Conservation (phyloP, 805 yeast species). For the Wickerhamiella allomyrinae region DNA sequence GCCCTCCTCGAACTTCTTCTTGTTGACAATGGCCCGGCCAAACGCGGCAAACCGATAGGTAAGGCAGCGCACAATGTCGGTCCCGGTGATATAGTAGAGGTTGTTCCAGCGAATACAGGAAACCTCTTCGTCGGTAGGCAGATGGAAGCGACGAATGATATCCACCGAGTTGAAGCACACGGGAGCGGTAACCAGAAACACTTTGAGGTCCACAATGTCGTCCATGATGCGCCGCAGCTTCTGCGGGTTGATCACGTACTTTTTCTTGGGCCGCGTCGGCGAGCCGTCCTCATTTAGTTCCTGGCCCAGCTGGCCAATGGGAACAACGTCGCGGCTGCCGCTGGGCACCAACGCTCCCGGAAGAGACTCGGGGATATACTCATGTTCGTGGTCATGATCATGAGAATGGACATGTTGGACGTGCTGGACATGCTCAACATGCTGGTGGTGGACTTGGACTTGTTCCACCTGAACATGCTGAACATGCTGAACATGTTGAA, state of each 20-base stretch:
- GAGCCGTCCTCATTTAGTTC: background rate
- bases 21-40: conserved; percentile 70
- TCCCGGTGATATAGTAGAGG: conserved; percentile 81
- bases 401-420: too few relatives aligned
- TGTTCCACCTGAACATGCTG: too few relatives aligned
- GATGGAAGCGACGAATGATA: conserved; percentile 67
- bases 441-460: too few relatives aligned
- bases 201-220: conserved; percentile 34
- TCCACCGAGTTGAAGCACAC: conserved; percentile 86
- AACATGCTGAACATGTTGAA: too few relatives aligned
- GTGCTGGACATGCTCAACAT: too few relatives aligned
- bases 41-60: conserved; percentile 79
- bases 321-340: too few relatives aligned
- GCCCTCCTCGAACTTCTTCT: conserved; percentile 95
- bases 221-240: conserved; percentile 6
- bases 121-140: conserved; percentile 81
- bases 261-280: background rate
- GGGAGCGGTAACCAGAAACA: conserved; percentile 85
- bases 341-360: too few relatives aligned
- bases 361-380: too few relatives aligned
- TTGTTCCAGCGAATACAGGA: conserved; percentile 93
- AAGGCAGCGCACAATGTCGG: conserved; percentile 87
- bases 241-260: conserved; percentile 6
- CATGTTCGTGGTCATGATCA: too few relatives aligned
- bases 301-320: too few relatives aligned